phyloP scores from a whole-genome alignment of 768 basidiomycete genomes.

The Xerocomellus intermedius region DNA sequence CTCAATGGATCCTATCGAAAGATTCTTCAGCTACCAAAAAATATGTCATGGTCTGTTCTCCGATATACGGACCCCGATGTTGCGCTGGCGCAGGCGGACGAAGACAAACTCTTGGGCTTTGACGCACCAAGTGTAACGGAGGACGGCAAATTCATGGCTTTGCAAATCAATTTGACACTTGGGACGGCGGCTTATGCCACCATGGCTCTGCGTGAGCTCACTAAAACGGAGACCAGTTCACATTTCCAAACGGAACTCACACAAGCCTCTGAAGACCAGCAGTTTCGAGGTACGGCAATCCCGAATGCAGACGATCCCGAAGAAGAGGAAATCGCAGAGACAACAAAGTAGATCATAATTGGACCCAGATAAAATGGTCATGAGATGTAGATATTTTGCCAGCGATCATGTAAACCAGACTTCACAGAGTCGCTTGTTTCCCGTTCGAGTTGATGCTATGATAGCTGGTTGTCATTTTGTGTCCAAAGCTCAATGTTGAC shows the following conservation, averaged over 20 bases:
- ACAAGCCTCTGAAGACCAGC: constrained; percentile 76
- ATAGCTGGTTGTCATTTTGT: no score
- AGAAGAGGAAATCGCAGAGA: constrained; percentile 10
- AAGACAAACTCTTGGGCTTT: constrained; percentile 84
- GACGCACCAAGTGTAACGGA: constrained; percentile 64
- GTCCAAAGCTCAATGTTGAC: no score
- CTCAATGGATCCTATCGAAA: constrained; percentile 92
- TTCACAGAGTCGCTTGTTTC: not conserved
- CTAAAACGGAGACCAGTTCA: constrained; percentile 93
- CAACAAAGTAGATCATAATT: constrained; percentile 1
- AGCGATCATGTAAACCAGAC: not conserved
- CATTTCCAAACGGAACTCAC: constrained; percentile 86
- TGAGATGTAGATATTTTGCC: not conserved
- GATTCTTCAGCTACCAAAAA: constrained; percentile 81
- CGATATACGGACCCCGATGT: constrained; percentile 94
- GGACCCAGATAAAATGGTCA: not conserved
- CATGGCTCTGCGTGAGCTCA: constrained; percentile 94
- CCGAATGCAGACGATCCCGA: constrained; percentile 25
- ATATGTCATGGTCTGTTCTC: constrained; percentile 78
- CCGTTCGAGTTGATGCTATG: not conserved
- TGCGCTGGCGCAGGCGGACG: constrained; percentile 90
- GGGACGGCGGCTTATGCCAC: constrained; percentile 95
- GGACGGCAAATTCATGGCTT: constrained; percentile 81
- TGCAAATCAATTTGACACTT: constrained; percentile 82
- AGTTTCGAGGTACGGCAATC: constrained; percentile 56